Evolutionary conservation across 768 basidiomycete species (phyloP).

Genomic region (Baorangia bicolor): DNA sequence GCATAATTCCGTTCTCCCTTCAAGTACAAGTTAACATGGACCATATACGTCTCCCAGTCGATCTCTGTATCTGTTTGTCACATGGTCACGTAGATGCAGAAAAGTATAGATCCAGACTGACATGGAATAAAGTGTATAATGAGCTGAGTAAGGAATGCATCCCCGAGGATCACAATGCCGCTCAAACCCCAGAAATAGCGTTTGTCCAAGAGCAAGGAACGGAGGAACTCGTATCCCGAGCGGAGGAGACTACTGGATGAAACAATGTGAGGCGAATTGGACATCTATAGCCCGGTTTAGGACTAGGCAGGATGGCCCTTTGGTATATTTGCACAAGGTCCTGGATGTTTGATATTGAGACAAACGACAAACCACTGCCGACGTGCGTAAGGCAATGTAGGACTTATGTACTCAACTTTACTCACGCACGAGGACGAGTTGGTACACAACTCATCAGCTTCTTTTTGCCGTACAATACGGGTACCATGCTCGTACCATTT

Average conservation of each 20-base stretch:
- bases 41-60: slow-evolving; percentile 96
- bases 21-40: slow-evolving; percentile 76
- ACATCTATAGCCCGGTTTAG: slow-evolving; percentile 3
- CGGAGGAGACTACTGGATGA: slow-evolving; percentile 1
- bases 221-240: slow-evolving; percentile 4
- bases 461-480: neutral
- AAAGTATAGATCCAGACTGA: slow-evolving; percentile 40
- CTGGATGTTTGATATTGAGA: neutral
- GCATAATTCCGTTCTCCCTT: slow-evolving; percentile 84
- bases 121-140: slow-evolving; percentile 83
- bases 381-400: neutral
- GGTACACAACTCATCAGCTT: neutral
- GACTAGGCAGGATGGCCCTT: neutral
- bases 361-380: no score
- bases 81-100: slow-evolving; percentile 16
- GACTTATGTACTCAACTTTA: neutral
- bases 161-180: slow-evolving; percentile 62
- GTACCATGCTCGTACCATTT: neutral
- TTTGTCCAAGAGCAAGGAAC: slow-evolving; percentile 44
- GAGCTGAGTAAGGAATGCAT: slow-evolving; percentile 74
- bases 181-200: slow-evolving; percentile 69
- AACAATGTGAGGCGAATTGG: neutral
- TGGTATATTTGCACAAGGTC: neutral
- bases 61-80: slow-evolving; percentile 86
- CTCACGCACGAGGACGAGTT: neutral